phyloP scores from a whole-genome alignment of 768 basidiomycete species.

The Xerocomus brunneocitrinus region DNA sequence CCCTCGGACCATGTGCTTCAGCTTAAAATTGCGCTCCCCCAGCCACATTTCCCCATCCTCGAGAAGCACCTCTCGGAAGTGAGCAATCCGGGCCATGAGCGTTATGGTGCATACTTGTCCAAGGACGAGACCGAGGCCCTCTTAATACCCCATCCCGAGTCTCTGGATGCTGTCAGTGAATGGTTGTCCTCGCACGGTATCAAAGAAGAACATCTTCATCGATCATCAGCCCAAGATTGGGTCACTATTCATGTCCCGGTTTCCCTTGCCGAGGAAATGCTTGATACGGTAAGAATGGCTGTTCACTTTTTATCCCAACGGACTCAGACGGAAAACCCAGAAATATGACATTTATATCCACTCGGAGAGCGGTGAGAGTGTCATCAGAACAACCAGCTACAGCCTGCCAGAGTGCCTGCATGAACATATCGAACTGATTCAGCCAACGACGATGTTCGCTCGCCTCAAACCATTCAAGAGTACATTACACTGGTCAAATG shows the following conservation, averaged over 20 bases:
- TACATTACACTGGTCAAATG: conserved; percentile 33
- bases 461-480: conserved; percentile 41
- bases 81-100: conserved; percentile 51
- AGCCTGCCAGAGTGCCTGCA: conserved; percentile 58
- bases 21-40: conserved; percentile 56
- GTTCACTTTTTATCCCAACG: not conserved
- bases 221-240: conserved; percentile 70
- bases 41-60: conserved; percentile 45
- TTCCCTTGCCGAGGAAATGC: conserved; percentile 58
- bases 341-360: too few relatives aligned
- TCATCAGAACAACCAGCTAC: conserved; percentile 67
- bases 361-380: conserved; percentile 27
- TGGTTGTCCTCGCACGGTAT: conserved; percentile 62
- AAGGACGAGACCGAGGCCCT: conserved; percentile 62
- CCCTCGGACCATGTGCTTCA: conserved; percentile 43
- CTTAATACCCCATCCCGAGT: conserved; percentile 53
- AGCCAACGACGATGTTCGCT: conserved; percentile 69
- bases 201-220: conserved; percentile 39
- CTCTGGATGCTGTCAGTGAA: conserved; percentile 48
- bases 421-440: conserved; percentile 60
- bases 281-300: conserved; percentile 51
- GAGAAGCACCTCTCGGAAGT: conserved; percentile 53
- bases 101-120: conserved; percentile 21
- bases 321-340: too few relatives aligned
- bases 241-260: conserved; percentile 56